Evolutionary conservation across 2,329 filamentous ascomycete species (phyloP), one percentile per base, ranked within the genome.

Genomic region (Thelonectria olida): DNA sequence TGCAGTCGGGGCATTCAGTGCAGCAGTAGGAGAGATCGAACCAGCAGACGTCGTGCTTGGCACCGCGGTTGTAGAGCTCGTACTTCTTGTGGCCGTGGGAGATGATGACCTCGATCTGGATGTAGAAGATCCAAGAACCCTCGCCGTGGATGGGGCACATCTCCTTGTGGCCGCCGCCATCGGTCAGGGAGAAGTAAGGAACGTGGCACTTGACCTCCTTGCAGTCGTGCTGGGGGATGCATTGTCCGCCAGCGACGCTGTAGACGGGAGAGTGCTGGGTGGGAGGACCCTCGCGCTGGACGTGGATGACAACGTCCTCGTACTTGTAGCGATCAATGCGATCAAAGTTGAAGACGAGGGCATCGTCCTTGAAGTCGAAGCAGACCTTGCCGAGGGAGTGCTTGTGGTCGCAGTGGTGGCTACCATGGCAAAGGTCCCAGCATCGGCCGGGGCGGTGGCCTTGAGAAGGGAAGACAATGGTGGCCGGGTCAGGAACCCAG

Each of bases 1-100:
- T 63, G 64, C 71, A 66, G 27, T 67, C 56, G 20, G 62, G 57
- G 51, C 64, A 73, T 59, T 73, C 63, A 28, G 69, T 54, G 47
- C 71, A 73, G 58, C 63, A 67, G 48, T 73, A 72, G 61, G 67
- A 68, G 10, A 73, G 44, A 34, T 68, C 62, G 42, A 73, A 73
- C 62, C 66, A 73, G 58, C 67, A 70, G 36, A 66, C 62, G 13
- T 63, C 48, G n/a, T 66, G 22, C 17, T 66, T 63, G 47, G 59
- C 44, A 10, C 62, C 63, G 36, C 70, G 71, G 61, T 59, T 73
- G 64, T 68, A 66, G 19, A 73, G 66, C 31, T 67, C 39, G 44
- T 65, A 64, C 49, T 65, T 69, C 56, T 70, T 63, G 51, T 67
- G 41, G 17, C 67, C 67, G 12, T 71, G 65, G 12, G 58, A 41